Base-by-base conservation (phyloP, 768 basidiomycete genomes). In the Cystofilobasidium bisporidii region DNA sequence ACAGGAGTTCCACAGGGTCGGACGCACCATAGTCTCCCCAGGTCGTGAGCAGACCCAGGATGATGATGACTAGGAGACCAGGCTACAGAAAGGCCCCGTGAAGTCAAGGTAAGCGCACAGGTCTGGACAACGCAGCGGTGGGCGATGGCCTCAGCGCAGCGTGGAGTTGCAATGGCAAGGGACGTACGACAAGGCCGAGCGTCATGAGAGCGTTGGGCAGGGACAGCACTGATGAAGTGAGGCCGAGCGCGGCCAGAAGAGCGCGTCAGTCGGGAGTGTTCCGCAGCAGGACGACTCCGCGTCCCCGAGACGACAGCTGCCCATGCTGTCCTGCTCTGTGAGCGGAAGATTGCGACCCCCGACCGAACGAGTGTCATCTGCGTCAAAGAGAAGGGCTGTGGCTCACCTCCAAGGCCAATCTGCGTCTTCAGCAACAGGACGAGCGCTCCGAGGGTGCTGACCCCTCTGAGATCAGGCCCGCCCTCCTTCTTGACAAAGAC, bases 401-500 rank as follows among this genome's bases (percentile, higher is more conserved):
- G 26, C 48, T 3, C 48, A 50, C 48, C 57, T 12, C 45, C 59
- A 12, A 63, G 53, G 30, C 66, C 67, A 33, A 68, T 63, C 61
- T 68, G 67, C 14, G 48, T 55, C 43, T 68, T 68, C n/a, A 63
- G 30, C 55, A 68, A 14, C 12, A 68, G 60, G 40, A 63, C 61
- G 10, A 63, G 22, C 4, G 67, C 67, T 3, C 60, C 61, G 12
- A 50, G 32, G 61, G 61, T 63, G 26, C 53, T 28, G 5, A 68
- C 56, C 15, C 30, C 53, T 47, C 67, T 41, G 67, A 57, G 63
- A 41, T 67, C 66, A 1, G 66, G 66, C 5, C 64, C 64, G 32
- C 30, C 43, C 22, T 43, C 64, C 28, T 57, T 56, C 53, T 56
- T 56, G 53, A 56, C 53, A 20, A 56, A 56, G 30, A 56, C 63